A percentile compares a stretch with the other conserved stretches of the same genome.
Evolutionary conservation across 306 rosid species (phyloP).

Genomic region (Inga laurina): DNA sequence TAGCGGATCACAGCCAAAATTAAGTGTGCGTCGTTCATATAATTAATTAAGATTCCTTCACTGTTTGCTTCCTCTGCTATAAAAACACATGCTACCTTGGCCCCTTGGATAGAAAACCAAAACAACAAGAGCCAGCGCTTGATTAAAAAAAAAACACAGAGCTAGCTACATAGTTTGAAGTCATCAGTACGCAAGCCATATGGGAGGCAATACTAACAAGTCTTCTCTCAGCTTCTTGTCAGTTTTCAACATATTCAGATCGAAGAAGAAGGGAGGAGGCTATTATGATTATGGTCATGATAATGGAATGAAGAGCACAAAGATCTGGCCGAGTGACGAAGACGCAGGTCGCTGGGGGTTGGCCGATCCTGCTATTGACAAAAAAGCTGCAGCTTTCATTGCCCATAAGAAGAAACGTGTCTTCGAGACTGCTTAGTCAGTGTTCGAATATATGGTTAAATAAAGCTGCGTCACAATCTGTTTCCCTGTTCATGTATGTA

Average conservation of each 20-base stretch:
- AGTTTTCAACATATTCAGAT: slow-evolving; percentile 50
- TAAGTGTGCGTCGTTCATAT: background rate
- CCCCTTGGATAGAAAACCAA: background rate
- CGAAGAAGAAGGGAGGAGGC: slow-evolving; percentile 37
- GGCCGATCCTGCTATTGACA: slow-evolving; percentile 64
- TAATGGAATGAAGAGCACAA: background rate
- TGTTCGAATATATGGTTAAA: background rate
- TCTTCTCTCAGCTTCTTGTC: slow-evolving; percentile 38
- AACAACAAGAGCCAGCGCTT: background rate
- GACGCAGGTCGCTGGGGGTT: slow-evolving; percentile 52
- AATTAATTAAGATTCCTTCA: background rate
- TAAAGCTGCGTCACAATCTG: background rate
- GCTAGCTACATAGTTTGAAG: background rate
- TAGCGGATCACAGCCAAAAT: slow-evolving; percentile 36
- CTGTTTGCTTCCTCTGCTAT: slow-evolving; percentile 21
- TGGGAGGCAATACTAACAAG: slow-evolving; percentile 34
- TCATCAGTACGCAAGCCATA: background rate
- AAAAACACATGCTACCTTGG: slow-evolving; percentile 18
- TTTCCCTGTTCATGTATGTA: background rate
- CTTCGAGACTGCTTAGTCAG: background rate
- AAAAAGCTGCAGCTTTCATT: slow-evolving; percentile 57
- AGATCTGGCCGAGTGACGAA: slow-evolving; percentile 59
- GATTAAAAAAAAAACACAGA: background rate
- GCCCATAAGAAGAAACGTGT: slow-evolving; percentile 35
- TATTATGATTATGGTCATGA: background rate